Evolutionary conservation across 495 filamentous ascomycete species (phyloP).

Genomic region (Corynascus novoguineensis): DNA sequence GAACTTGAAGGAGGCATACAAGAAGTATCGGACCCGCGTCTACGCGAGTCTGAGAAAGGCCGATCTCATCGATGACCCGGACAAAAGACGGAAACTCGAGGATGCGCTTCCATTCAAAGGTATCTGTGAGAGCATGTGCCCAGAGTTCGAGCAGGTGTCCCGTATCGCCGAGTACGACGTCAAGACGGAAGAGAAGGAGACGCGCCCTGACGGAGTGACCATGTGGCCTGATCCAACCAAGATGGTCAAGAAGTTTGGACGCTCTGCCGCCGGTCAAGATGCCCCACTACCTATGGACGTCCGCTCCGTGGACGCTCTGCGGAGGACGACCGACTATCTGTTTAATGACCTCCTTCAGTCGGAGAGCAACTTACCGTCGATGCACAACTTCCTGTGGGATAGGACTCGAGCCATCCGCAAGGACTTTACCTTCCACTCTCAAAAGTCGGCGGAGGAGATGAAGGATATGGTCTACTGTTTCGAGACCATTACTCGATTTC

Average conservation of each 20-base stretch:
- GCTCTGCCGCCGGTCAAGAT: constrained; percentile 89
- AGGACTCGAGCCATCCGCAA: constrained; percentile 86
- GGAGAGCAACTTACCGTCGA: constrained; percentile 55
- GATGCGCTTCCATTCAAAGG: constrained; percentile 85
- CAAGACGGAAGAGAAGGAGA: constrained; percentile 46
- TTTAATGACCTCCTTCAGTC: constrained; percentile 66
- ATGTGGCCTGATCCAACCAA: constrained; percentile 32
- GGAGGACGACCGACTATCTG: constrained; percentile 76
- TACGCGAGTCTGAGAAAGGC: constrained; percentile 64
- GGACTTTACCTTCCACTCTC: constrained; percentile 86
- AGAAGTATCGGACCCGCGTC: constrained; percentile 62
- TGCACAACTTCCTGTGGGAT: constrained; percentile 92
- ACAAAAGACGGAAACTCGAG: constrained; percentile 70
- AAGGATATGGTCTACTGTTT: constrained; percentile 74
- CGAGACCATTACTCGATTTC: constrained; percentile 86
- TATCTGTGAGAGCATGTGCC: constrained; percentile 90
- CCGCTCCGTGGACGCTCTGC: constrained; percentile 68
- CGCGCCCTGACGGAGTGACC: constrained; percentile 30
- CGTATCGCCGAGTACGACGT: constrained; percentile 64
- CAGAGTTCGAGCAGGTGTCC: constrained; percentile 77
- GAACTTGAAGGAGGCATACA: constrained; percentile 43
- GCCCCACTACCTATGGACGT: constrained; percentile 89
- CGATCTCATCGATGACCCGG: constrained; percentile 81
- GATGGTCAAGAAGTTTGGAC: constrained; percentile 78
- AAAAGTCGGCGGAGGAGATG: constrained; percentile 50